These are phyloP conservation scores for Melocanna baccifera DNA, from an alignment of 176 grass and related monocot genomes.

Conservation along the genomic window DNA sequence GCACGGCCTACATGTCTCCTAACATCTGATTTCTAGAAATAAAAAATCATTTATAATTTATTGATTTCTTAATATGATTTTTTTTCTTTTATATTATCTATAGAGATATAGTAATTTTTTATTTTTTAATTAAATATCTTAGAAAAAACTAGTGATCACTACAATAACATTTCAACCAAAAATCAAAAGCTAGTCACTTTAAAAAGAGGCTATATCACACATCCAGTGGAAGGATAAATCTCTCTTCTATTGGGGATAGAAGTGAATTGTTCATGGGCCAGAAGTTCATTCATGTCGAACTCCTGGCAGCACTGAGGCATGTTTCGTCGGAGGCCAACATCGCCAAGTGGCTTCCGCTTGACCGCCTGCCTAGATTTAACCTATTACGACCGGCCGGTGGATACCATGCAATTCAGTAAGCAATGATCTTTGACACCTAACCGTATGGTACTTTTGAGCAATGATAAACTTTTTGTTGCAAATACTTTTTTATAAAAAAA, in stretches of 20 bases:
- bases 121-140: no score
- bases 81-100: no score
- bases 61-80: no score
- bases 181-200: no score
- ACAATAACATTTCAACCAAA: no score
- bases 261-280: background rate
- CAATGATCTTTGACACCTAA: background rate
- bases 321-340: slow-evolving; percentile 19
- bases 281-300: background rate
- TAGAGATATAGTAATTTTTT: no score
- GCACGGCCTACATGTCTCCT: no score
- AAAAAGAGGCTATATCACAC: background rate
- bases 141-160: no score
- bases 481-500: background rate
- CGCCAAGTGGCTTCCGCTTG: slow-evolving; percentile 7
- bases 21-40: no score
- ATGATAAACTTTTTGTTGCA: background rate
- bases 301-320: background rate
- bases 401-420: slow-evolving; percentile 24
- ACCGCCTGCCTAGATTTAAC: slow-evolving; percentile 13
- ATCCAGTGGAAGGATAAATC: background rate
- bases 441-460: background rate
- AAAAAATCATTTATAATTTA: no score
- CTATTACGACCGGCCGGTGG: background rate
- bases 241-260: background rate